A percentile compares a stretch with the other conserved stretches of the same genome.
Evolutionary conservation across 805 yeast species (phyloP).

Genomic region (Schwanniomyces vanrijiae): DNA sequence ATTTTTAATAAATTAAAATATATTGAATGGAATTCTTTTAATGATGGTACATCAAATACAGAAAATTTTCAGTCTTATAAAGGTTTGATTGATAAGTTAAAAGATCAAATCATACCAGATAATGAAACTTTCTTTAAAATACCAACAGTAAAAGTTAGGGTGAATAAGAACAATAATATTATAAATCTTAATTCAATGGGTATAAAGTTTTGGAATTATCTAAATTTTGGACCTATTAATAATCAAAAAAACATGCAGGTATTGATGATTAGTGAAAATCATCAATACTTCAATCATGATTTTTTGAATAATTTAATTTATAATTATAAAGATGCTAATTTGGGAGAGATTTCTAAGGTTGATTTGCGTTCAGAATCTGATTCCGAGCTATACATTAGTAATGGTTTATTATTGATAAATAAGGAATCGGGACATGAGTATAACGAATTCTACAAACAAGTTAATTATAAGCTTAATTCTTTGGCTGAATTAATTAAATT

Average conservation of each 20-base stretch:
- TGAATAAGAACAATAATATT: constrained; percentile 37
- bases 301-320: constrained; percentile 44
- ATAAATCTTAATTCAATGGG: constrained; percentile 48
- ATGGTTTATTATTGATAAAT: constrained; percentile 26
- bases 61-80: constrained; percentile 22
- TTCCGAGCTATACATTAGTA: constrained; percentile 26
- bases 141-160: constrained; percentile 25
- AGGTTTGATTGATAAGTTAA: constrained; percentile 14
- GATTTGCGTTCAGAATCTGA: constrained; percentile 26
- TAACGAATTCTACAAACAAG: constrained; percentile 28
- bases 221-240: constrained; percentile 55
- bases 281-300: constrained; percentile 25
- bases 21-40: constrained; percentile 36
- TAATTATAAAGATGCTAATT: constrained; percentile 46
- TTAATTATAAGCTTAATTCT: constrained; percentile 26
- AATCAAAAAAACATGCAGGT: constrained; percentile 53
- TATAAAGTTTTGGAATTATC: constrained; percentile 53
- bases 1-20: constrained; percentile 20
- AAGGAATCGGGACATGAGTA: constrained; percentile 18
- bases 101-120: constrained; percentile 8
- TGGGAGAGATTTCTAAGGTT: constrained; percentile 46
- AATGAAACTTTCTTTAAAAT: constrained; percentile 25
- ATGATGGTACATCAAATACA: constrained; percentile 12
- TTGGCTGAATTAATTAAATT: constrained; percentile 38
- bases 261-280: constrained; percentile 42